phyloP scores from a whole-genome alignment of 768 basidiomycete genomes.

The Pulveroboletus frians region DNA sequence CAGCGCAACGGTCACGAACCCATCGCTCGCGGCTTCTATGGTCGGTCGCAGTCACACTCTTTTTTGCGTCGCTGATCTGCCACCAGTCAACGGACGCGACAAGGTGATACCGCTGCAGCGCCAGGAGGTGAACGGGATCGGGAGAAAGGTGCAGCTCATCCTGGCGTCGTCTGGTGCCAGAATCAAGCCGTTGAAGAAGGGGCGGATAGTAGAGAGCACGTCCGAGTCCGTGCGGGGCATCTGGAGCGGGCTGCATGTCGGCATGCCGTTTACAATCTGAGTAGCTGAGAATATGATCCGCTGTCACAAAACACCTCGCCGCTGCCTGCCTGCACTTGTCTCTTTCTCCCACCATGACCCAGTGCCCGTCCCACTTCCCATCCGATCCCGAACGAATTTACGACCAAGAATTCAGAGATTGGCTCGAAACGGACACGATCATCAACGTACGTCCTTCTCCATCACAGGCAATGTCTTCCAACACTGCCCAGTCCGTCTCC shows the following conservation, averaged over 20 bases:
- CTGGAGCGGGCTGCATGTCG: constrained; percentile 85
- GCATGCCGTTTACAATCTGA: constrained; percentile 56
- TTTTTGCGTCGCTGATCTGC: constrained; percentile 10
- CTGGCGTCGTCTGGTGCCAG: constrained; percentile 85
- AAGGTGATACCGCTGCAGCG: constrained; percentile 81
- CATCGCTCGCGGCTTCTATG: constrained; percentile 77
- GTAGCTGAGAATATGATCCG: constrained; percentile 8
- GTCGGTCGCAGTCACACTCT: constrained; percentile 34
- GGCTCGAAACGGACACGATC: constrained; percentile 18
- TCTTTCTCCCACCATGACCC: constrained; percentile 1
- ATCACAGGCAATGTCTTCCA: background rate
- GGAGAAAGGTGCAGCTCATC: constrained; percentile 74
- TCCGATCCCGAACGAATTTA: constrained; percentile 3
- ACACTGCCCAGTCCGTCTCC: constrained; percentile 11
- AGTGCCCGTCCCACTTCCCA: background rate
- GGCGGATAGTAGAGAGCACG: constrained; percentile 64
- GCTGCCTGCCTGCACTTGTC: constrained; percentile 25
- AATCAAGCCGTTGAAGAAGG: constrained; percentile 70
- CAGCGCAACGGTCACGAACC: constrained; percentile 73
- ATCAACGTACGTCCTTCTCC: constrained; percentile 20
- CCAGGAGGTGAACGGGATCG: constrained; percentile 68
- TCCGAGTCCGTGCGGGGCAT: constrained; percentile 82
- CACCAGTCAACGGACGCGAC: constrained; percentile 77
- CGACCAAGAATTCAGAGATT: constrained; percentile 16
- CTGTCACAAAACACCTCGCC: constrained; percentile 31